Conservation (phyloP, 768 basidiomycete genomes). For the Hygrophorus pudorinus region DNA sequence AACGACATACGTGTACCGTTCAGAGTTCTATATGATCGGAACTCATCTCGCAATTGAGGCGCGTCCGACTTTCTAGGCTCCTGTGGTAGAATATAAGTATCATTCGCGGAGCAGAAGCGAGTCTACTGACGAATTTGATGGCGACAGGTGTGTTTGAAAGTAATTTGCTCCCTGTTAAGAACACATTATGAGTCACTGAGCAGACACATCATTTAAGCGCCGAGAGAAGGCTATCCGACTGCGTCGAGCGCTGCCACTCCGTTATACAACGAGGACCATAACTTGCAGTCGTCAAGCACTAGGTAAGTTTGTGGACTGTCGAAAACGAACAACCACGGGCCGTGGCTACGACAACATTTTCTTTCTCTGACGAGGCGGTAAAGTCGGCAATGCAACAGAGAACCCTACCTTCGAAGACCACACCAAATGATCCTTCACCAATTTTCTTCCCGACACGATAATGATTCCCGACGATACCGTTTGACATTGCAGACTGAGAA, state of each 20-base stretch:
- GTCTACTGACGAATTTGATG: conserved; percentile 82
- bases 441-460: conserved; percentile 97
- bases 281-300: no score
- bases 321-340: no score
- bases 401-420: conserved; percentile 83
- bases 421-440: conserved; percentile 98
- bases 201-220: not conserved
- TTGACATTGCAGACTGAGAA: conserved; percentile 50
- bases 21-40: conserved; percentile 92
- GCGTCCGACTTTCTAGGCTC: conserved; percentile 97
- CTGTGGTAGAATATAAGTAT: conserved; percentile 25
- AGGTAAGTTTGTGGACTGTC: no score
- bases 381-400: not conserved
- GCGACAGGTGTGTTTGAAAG: conserved; percentile 83
- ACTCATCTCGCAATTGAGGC: conserved; percentile 94
- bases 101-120: not conserved
- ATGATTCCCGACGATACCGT: conserved; percentile 71
- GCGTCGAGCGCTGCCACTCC: no score
- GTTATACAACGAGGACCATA: no score
- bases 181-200: conserved; percentile 2
- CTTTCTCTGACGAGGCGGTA: not conserved
- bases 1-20: conserved; percentile 72
- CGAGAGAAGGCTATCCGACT: no score
- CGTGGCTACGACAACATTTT: no score
- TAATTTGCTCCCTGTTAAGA: conserved; percentile 64